A percentile compares a stretch with the other conserved stretches of the same genome.
Conservation (phyloP, 768 basidiomycete genomes). For the Calocybe cyanea region DNA sequence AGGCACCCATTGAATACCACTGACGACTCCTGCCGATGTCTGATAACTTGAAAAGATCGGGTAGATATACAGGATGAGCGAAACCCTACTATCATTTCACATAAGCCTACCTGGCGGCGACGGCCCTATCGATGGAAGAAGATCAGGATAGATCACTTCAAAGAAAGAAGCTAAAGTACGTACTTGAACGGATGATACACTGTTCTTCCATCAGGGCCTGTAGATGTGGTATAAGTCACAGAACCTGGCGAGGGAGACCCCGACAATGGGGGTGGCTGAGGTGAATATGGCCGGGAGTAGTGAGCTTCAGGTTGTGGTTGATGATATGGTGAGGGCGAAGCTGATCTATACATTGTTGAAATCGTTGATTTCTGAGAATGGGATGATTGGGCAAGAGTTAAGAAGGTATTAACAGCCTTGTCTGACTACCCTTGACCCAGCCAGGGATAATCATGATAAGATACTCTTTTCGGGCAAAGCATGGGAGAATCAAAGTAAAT, state of each 20-base stretch:
- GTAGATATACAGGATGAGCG: conserved; percentile 18
- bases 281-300: conserved; percentile 12
- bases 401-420: not conserved
- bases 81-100: not conserved
- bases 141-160: conserved; percentile 15
- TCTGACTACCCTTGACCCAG: conserved; percentile 11
- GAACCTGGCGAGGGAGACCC: conserved; percentile 60
- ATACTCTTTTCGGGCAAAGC: not conserved
- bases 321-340: conserved; percentile 28
- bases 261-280: conserved; percentile 2
- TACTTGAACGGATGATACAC: conserved; percentile 76
- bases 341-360: conserved; percentile 11
- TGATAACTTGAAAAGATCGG: conserved; percentile 52
- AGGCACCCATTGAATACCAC: conserved; percentile 66
- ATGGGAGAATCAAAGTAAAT: not conserved
- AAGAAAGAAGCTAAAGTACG: conserved; percentile 20
- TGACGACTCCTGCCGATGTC: conserved; percentile 62
- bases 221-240: conserved; percentile 69
- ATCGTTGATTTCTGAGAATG: not conserved
- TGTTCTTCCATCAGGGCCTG: conserved; percentile 55
- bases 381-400: not conserved
- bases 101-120: conserved; percentile 60
- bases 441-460: conserved; percentile 13
- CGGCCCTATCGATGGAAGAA: conserved; percentile 46
- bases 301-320: conserved; percentile 10